Percentiles rank a stretch among this genome's conserved stretches.
These are phyloP conservation scores for Hyphopichia pseudoburtonii DNA, from an alignment of 1,139 yeast genomes.

Conservation along the genomic window DNA sequence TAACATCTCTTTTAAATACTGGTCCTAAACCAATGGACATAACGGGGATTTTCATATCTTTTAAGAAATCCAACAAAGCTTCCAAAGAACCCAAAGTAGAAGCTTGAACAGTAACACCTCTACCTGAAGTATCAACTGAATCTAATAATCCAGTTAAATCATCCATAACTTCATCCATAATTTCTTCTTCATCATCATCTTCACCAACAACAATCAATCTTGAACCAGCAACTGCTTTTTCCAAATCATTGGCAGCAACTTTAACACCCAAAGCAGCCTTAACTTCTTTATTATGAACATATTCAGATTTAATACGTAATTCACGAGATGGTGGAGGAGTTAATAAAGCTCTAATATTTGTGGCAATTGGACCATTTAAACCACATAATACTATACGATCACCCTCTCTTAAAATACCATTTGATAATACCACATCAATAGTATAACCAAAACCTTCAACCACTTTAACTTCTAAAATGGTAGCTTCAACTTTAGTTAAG, in stretches of 20 bases:
- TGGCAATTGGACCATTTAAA: slow-evolving; percentile 97
- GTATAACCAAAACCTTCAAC: slow-evolving; percentile 99
- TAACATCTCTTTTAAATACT: slow-evolving; percentile 94
- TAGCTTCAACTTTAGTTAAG: slow-evolving; percentile 89
- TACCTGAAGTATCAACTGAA: slow-evolving; percentile 90
- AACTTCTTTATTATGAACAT: slow-evolving; percentile 93
- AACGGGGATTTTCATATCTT: slow-evolving; percentile 98
- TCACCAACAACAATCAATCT: slow-evolving; percentile 93
- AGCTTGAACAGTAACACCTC: slow-evolving; percentile 98
- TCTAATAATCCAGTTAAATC: slow-evolving; percentile 93
- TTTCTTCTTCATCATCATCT: slow-evolving; percentile 95
- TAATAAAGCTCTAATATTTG: slow-evolving; percentile 89
- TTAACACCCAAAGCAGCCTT: slow-evolving; percentile 99
- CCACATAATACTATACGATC: slow-evolving; percentile 96
- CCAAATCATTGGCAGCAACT: slow-evolving; percentile 95
- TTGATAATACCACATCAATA: slow-evolving; percentile 93
- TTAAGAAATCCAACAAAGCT: slow-evolving; percentile 93
- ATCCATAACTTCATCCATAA: slow-evolving; percentile 98
- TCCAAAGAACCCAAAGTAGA: slow-evolving; percentile 97
- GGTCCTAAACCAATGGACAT: slow-evolving; percentile 99
- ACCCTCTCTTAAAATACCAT: slow-evolving; percentile 92
- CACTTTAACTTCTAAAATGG: slow-evolving; percentile 96
- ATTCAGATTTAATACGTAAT: slow-evolving; percentile 90
- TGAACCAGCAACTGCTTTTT: slow-evolving; percentile 99
- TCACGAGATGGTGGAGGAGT: slow-evolving; percentile 98